phyloP scores from a whole-genome alignment of 139 green algal genomes.

The Coccomyxa sp. region DNA sequence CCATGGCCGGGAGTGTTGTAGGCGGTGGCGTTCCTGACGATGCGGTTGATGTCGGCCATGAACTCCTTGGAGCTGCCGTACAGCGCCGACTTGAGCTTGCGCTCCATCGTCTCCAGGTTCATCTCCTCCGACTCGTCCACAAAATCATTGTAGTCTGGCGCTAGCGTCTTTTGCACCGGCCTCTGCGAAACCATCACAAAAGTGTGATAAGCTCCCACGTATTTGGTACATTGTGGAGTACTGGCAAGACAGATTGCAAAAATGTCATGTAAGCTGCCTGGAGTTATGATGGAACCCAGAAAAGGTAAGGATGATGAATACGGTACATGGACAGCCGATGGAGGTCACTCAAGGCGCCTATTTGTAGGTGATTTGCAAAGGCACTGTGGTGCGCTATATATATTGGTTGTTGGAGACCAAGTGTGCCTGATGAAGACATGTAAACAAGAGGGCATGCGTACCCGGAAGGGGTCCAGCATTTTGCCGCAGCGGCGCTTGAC shows the following conservation, averaged over 20 bases:
- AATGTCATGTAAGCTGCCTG: not conserved
- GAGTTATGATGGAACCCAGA: not conserved
- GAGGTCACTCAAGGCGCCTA: no score
- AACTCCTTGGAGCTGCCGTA: constrained; percentile 40
- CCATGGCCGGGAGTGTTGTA: constrained; percentile 43
- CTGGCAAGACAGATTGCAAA: not conserved
- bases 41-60: constrained; percentile 25
- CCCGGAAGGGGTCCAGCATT: no score
- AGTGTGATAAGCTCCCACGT: not conserved
- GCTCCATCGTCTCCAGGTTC: constrained; percentile 35
- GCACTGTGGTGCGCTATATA: no score
- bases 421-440: no score
- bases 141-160: constrained; percentile 47
- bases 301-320: not conserved
- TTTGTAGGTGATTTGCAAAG: no score
- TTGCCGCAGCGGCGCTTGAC: no score
- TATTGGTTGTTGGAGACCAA: no score
- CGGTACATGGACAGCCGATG: no score
- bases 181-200: constrained; percentile 7
- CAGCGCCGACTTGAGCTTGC: constrained; percentile 23
- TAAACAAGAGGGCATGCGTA: no score
- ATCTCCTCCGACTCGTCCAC: constrained; percentile 43
- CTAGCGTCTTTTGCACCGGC: constrained; percentile 20
- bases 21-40: constrained; percentile 29
- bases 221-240: not conserved